Base-by-base conservation (phyloP, 371 early-diverging fungal genomes). In the Mortierella sp. region DNA sequence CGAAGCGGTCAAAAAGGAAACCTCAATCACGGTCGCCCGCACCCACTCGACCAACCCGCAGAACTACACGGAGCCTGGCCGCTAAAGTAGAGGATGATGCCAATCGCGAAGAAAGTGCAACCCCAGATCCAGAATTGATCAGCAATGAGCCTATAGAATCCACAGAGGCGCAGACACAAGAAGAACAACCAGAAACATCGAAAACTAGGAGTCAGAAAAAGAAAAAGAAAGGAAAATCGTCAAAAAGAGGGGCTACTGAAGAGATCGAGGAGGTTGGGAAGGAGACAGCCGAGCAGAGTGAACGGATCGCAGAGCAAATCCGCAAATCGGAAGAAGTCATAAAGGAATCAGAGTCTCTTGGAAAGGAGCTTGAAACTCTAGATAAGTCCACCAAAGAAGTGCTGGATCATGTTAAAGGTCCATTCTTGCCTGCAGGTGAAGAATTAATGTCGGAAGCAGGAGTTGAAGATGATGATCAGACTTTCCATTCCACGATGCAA, bases 401-500 rank as follows among this genome's bases (percentile, higher is more conserved):
- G n/a, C 32, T 65, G 57, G 47, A 31, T 17, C 32, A 63, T 10
- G 19, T 43, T 0, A 47, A 58, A 17, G 19, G 28, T 28, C 63
- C 67, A 23, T 66, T 70, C 43, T 28, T 67, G 15, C 56, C 26
- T 2, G 22, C 13, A 1, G 45, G 35, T 10, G 68, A 58, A 28
- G 58, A 64, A 15, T 56, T 55, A 6, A 49, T 53, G 28, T 53
- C 45, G 4, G 29, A 12, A 19, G 43, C 53, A 15, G 42, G 7
- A 26, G 31, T 5, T 15, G 63, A 40, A 17, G 64, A 68, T 9
- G 69, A 75, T 13, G 75, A 75, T 13, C 75, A 75, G 61, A 70
- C 70, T 22, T 69, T 69, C 66, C 75, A 69, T 17, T 69, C 75
- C 6, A 66, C 70, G 15, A 61, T 40, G 7, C 69, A 69, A 32